phyloP scores from a whole-genome alignment of 768 basidiomycete species.

The Lentinula edodes region DNA sequence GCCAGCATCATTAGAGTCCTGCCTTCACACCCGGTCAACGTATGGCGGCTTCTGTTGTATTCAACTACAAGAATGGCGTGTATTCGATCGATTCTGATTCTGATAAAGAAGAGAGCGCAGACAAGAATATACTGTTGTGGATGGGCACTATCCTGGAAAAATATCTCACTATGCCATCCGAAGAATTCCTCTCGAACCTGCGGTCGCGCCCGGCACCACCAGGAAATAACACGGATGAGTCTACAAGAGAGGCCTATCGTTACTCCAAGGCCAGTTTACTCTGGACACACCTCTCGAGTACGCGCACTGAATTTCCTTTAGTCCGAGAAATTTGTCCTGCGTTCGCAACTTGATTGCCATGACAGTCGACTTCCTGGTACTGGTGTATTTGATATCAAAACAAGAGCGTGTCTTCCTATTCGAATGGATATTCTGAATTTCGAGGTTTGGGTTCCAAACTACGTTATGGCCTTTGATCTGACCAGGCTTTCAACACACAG shows the following conservation, averaged over 20 bases:
- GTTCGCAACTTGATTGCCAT: slow-evolving; percentile 89
- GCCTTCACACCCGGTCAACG: slow-evolving; percentile 76
- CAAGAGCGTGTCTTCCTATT: slow-evolving; percentile 79
- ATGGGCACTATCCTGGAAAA: slow-evolving; percentile 89
- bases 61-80: slow-evolving; percentile 60
- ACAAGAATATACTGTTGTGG: slow-evolving; percentile 73
- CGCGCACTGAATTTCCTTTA: slow-evolving; percentile 13
- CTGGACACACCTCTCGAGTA: background rate
- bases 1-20: slow-evolving; percentile 33
- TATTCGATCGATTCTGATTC: slow-evolving; percentile 62
- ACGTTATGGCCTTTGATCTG: background rate
- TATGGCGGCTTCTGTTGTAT: slow-evolving; percentile 64
- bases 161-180: slow-evolving; percentile 63
- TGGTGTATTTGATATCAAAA: slow-evolving; percentile 96
- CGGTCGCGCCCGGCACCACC: slow-evolving; percentile 29
- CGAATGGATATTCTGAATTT: slow-evolving; percentile 84
- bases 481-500: slow-evolving; percentile 25
- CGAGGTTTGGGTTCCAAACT: slow-evolving; percentile 34
- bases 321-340: slow-evolving; percentile 74
- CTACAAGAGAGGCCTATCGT: slow-evolving; percentile 70
- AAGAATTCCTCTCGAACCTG: slow-evolving; percentile 56
- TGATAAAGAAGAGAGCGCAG: slow-evolving; percentile 30
- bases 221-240: slow-evolving; percentile 22
- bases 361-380: slow-evolving; percentile 80
- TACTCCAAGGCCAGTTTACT: slow-evolving; percentile 64